phyloP scores from a whole-genome alignment of 768 basidiomycete species.

The Rhodotorula diobovata region DNA sequence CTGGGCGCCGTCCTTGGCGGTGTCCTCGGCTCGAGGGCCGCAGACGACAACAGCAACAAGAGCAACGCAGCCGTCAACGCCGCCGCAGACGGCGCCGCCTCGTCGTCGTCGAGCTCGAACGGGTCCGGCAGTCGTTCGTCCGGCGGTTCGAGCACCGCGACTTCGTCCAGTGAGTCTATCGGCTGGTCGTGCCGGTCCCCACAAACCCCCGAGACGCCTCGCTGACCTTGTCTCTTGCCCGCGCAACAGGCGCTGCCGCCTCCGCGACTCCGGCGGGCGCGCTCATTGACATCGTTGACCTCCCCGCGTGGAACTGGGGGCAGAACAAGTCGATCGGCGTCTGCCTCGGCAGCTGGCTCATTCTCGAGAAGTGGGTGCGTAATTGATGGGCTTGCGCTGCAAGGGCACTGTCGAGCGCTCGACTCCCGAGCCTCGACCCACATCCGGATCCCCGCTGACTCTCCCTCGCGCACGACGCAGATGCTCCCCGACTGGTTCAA shows the following conservation, averaged over 20 bases:
- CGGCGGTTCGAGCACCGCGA: not conserved
- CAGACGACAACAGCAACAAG: conserved; percentile 17
- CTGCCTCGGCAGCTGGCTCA: conserved; percentile 26
- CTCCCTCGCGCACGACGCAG: not conserved
- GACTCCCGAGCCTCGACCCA: not conserved
- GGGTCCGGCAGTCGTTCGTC: not conserved
- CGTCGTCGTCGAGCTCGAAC: not conserved
- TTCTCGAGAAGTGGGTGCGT: conserved; percentile 39
- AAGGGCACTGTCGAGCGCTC: no score
- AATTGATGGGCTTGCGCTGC: not conserved
- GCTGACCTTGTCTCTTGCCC: not conserved
- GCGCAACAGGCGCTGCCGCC: not conserved
- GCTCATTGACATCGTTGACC: conserved; percentile 19
- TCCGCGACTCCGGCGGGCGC: not conserved
- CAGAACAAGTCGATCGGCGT: conserved; percentile 35
- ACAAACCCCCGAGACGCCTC: no score
- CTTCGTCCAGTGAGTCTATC: not conserved
- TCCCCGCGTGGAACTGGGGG: conserved; percentile 36
- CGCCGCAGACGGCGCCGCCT: not conserved
- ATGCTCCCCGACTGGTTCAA: conserved; percentile 30
- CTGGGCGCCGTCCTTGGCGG: conserved; percentile 39
- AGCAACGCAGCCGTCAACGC: conserved; percentile 1
- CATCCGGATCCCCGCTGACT: not conserved
- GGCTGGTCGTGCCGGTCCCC: no score
- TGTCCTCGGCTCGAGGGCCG: conserved; percentile 31